These are phyloP conservation scores for Brassica balearica DNA, from an alignment of 441 rosid species.

Conservation along the genomic window DNA sequence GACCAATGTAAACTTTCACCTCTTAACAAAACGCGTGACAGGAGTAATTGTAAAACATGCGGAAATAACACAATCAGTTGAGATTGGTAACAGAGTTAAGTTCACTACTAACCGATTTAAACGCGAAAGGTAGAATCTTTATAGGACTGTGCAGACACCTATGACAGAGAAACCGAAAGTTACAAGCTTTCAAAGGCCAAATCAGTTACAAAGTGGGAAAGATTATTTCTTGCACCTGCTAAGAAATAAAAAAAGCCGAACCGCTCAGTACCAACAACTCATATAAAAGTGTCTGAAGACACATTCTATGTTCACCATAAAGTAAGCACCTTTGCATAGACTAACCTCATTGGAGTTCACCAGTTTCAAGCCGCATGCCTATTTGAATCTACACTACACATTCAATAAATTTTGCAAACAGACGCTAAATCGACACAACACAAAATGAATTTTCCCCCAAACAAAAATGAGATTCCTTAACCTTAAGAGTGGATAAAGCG, in stretches of 20 bases:
- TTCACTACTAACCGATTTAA: too few relatives aligned
- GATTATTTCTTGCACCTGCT: conserved; percentile 7
- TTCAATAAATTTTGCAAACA: not conserved
- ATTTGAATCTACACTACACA: not conserved
- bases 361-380: conserved; percentile 8
- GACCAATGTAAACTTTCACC: not conserved
- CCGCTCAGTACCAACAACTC: not conserved
- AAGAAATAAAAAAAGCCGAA: not conserved
- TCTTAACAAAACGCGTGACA: not conserved
- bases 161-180: conserved; percentile 2
- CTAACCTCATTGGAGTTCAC: conserved; percentile 23
- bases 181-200: not conserved
- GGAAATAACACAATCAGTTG: too few relatives aligned
- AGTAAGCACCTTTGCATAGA: not conserved
- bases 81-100: not conserved
- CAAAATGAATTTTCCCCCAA: not conserved
- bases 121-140: too few relatives aligned
- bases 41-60: not conserved
- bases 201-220: not conserved
- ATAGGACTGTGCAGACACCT: too few relatives aligned
- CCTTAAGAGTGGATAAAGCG: conserved; percentile 12
- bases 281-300: conserved; percentile 8
- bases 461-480: conserved; percentile 7
- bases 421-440: not conserved
- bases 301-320: not conserved